Percentiles rank a stretch among this genome's conserved stretches.
Evolutionary conservation across 2,329 filamentous ascomycete genomes (phyloP).

Genomic region (Colletotrichum kahawae): DNA sequence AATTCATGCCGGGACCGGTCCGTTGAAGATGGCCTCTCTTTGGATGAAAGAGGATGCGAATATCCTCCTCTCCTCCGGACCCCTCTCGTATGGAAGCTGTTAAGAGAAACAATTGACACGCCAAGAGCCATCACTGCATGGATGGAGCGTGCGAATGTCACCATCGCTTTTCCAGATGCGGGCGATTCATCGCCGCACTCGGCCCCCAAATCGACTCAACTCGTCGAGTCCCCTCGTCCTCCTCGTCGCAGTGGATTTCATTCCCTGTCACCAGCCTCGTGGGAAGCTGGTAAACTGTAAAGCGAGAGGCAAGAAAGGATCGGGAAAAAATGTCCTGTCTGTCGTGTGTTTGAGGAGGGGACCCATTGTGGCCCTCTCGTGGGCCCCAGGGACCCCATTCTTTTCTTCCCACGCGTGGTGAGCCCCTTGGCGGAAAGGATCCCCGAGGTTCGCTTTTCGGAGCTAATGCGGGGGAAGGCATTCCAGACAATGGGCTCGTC

Average conservation of each 20-base stretch:
- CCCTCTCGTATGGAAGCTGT: not conserved
- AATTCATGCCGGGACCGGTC: not conserved
- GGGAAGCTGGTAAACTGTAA: constrained; percentile 4
- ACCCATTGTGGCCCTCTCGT: not conserved
- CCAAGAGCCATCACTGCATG: not conserved
- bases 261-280: constrained; percentile 8
- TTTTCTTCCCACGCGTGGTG: not conserved
- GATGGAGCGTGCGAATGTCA: not conserved
- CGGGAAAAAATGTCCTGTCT: not conserved
- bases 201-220: constrained; percentile 3
- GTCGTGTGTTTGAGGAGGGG: not conserved
- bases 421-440: not conserved
- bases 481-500: not conserved
- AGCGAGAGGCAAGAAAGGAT: not conserved
- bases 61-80: not conserved
- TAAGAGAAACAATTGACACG: not conserved
- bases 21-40: not conserved
- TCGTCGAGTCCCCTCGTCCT: not conserved
- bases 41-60: not conserved
- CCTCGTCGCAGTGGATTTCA: not conserved
- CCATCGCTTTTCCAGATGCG: not conserved
- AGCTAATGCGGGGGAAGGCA: constrained; percentile 6
- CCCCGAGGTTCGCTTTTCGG: constrained; percentile 1
- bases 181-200: not conserved
- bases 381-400: not conserved